Percentiles rank a stretch among this genome's conserved stretches.
Evolutionary conservation across 2,329 filamentous ascomycete genomes (phyloP).

Genomic region (Verticillium zaregamsianum): DNA sequence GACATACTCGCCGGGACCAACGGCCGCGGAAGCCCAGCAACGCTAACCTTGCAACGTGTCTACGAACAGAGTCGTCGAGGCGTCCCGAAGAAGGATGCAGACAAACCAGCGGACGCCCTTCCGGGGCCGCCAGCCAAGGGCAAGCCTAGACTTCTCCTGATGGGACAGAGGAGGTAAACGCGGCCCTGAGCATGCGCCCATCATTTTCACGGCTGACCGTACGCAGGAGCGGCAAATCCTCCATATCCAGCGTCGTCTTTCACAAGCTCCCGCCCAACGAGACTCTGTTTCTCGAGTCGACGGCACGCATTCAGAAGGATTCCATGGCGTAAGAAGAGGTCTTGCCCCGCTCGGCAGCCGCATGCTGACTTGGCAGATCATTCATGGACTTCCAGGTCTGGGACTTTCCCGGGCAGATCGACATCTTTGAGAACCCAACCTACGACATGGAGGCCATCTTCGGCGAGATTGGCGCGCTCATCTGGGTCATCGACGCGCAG

Average conservation of each 20-base stretch:
- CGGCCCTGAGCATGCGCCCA: not conserved
- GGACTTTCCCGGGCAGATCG: slow-evolving; percentile 94
- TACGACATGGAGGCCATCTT: slow-evolving; percentile 95
- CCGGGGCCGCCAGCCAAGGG: slow-evolving; percentile 48
- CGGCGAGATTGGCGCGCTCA: slow-evolving; percentile 86
- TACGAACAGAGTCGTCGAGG: slow-evolving; percentile 56
- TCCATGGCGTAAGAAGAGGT: slow-evolving; percentile 73
- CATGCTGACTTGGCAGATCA: slow-evolving; percentile 52
- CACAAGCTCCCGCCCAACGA: slow-evolving; percentile 96
- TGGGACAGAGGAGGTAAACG: slow-evolving; percentile 86
- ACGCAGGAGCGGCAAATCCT: slow-evolving; percentile 89
- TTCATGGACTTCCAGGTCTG: slow-evolving; percentile 99
- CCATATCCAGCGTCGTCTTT: slow-evolving; percentile 98
- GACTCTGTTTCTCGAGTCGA: slow-evolving; percentile 93
- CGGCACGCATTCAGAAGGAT: slow-evolving; percentile 89
- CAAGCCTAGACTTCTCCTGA: slow-evolving; percentile 84
- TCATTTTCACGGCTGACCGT: not conserved
- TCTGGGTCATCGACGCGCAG: slow-evolving; percentile 98
- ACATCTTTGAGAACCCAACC: slow-evolving; percentile 78
- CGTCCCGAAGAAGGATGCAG: slow-evolving; percentile 41
- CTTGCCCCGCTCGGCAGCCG: not conserved
- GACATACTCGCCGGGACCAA: slow-evolving; percentile 24
- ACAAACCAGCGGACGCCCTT: slow-evolving; percentile 38
- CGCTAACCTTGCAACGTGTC: slow-evolving; percentile 60
- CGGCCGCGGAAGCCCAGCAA: slow-evolving; percentile 48